A percentile compares a stretch with the other conserved stretches of the same genome.
phyloP scores from a whole-genome alignment of 805 yeast species.

The Saccharomyces cerevisiae region DNA sequence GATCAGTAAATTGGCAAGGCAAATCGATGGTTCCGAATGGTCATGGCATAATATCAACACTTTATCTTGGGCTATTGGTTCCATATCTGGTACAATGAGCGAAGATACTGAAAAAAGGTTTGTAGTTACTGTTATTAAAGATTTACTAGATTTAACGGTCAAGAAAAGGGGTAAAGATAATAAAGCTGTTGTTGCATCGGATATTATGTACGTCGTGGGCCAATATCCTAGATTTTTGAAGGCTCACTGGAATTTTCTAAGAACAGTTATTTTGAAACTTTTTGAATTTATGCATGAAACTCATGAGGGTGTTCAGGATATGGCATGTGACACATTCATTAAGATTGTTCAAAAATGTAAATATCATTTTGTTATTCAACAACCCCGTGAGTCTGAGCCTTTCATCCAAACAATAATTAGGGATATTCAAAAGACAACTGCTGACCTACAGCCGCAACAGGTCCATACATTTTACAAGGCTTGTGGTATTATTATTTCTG shows the following conservation, averaged over 20 bases:
- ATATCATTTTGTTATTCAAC: slow-evolving; percentile 85
- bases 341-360: slow-evolving; percentile 93
- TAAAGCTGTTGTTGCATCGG: slow-evolving; percentile 98
- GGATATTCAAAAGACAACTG: slow-evolving; percentile 76
- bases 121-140: slow-evolving; percentile 87
- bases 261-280: slow-evolving; percentile 89
- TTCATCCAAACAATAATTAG: slow-evolving; percentile 84
- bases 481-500: slow-evolving; percentile 86
- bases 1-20: slow-evolving; percentile 85
- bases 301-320: slow-evolving; percentile 99
- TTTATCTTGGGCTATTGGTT: slow-evolving; percentile 98
- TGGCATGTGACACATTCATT: slow-evolving; percentile 99
- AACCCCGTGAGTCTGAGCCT: slow-evolving; percentile 79
- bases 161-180: slow-evolving; percentile 96
- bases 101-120: slow-evolving; percentile 95
- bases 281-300: slow-evolving; percentile 99
- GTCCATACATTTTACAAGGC: slow-evolving; percentile 97
- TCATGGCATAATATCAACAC: slow-evolving; percentile 98
- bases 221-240: slow-evolving; percentile 95
- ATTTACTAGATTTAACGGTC: slow-evolving; percentile 82
- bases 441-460: slow-evolving; percentile 92
- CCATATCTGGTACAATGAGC: slow-evolving; percentile 97
- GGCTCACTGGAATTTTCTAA: slow-evolving; percentile 96
- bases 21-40: slow-evolving; percentile 96
- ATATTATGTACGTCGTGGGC: slow-evolving; percentile 98